Conservation (phyloP, 2,329 filamentous ascomycete species). For the Catunica adiposa region DNA sequence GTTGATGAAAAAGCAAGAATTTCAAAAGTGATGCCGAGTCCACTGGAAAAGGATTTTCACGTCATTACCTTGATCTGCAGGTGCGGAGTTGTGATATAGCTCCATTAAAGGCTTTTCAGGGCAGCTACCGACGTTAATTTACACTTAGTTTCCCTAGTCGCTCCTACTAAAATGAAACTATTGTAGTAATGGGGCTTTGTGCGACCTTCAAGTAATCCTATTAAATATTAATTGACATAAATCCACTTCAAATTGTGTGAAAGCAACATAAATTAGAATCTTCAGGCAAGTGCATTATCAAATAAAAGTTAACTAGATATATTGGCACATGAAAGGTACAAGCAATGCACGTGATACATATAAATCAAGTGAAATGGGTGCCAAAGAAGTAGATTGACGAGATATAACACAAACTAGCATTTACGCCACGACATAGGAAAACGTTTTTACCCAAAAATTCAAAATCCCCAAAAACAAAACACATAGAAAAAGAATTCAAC, state of each 20-base stretch:
- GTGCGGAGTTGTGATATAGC: not conserved
- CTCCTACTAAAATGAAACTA: too few species aligned
- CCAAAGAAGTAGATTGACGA: not conserved
- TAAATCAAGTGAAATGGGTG: not conserved
- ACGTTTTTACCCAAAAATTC: conserved; percentile 8
- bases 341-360: not conserved
- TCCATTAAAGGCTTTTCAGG: too few species aligned
- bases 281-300: too few species aligned
- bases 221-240: too few species aligned
- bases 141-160: too few species aligned
- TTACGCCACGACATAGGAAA: conserved; percentile 13
- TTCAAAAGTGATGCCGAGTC: not conserved
- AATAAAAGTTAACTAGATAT: too few species aligned
- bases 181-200: too few species aligned
- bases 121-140: too few species aligned
- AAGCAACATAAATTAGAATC: too few species aligned
- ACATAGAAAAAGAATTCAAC: conserved; percentile 5
- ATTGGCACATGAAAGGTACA: too few species aligned
- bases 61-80: not conserved
- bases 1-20: not conserved
- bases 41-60: not conserved
- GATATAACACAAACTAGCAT: conserved; percentile 10
- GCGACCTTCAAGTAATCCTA: too few species aligned
- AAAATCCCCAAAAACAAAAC: conserved; percentile 3
- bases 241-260: too few species aligned